These are phyloP conservation scores for Candida neerlandica DNA, from an alignment of 1,139 yeast genomes.

Conservation along the genomic window DNA sequence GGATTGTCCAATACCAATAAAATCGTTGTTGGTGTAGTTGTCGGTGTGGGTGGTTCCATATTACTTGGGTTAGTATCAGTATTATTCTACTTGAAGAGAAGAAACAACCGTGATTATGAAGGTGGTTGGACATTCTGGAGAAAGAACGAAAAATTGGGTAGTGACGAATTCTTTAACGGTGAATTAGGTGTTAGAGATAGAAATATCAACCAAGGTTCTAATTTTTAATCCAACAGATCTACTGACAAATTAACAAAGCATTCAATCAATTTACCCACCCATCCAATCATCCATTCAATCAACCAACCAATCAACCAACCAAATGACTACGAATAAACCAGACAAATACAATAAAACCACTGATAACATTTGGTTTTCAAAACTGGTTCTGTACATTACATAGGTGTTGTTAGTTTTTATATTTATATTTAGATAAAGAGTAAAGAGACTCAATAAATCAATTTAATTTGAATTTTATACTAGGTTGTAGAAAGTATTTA, in stretches of 20 bases:
- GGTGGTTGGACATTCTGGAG: conserved; percentile 58
- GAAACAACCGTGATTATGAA: conserved; percentile 30
- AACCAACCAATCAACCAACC: neutral
- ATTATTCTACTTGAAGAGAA: conserved; percentile 40
- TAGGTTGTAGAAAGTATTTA: neutral
- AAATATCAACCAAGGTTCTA: conserved; percentile 48
- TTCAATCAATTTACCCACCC: neutral
- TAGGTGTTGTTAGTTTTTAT: too few relatives aligned
- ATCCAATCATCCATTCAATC: neutral
- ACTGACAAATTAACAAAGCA: neutral
- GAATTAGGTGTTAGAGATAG: conserved; percentile 56
- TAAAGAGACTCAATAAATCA: too few relatives aligned
- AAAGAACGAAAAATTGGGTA: conserved; percentile 47
- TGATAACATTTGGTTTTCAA: too few relatives aligned
- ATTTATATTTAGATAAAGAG: too few relatives aligned
- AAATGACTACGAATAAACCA: neutral
- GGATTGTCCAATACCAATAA: conserved; percentile 49
- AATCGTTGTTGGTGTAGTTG: conserved; percentile 54
- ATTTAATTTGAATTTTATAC: neutral
- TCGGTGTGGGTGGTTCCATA: conserved; percentile 52
- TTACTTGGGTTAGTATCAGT: conserved; percentile 39
- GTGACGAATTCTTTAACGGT: conserved; percentile 63
- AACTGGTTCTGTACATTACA: too few relatives aligned
- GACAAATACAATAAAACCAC: too few relatives aligned
- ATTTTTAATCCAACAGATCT: conserved; percentile 30